These are phyloP conservation scores for Termitomyces sp. DNA, from an alignment of 768 basidiomycete genomes.

Conservation along the genomic window DNA sequence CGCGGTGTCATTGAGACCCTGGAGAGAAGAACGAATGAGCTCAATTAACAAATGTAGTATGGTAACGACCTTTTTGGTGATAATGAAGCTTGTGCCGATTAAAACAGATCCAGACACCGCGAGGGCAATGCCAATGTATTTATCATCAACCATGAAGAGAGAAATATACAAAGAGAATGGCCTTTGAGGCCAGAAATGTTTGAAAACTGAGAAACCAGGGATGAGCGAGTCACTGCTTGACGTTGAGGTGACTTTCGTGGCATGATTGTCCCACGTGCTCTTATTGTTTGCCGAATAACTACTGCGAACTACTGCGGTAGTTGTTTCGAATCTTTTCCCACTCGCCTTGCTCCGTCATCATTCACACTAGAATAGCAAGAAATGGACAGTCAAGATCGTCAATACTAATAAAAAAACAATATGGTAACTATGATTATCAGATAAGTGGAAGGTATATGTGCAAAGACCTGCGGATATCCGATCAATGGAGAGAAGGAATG, in stretches of 20 bases:
- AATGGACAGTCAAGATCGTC: not conserved
- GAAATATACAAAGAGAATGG: slow-evolving; percentile 5
- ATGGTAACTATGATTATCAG: not conserved
- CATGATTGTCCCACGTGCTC: slow-evolving; percentile 17
- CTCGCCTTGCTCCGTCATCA: not conserved
- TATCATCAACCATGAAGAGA: slow-evolving; percentile 74
- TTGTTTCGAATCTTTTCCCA: not conserved
- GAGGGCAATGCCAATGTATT: slow-evolving; percentile 89
- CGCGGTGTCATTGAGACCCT: slow-evolving; percentile 90
- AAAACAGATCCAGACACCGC: slow-evolving; percentile 80
- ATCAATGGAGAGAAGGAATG: slow-evolving; percentile 2
- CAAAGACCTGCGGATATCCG: slow-evolving; percentile 8
- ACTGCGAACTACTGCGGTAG: not conserved
- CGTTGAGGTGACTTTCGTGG: slow-evolving; percentile 11
- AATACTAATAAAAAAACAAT: not conserved
- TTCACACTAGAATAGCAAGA: not conserved
- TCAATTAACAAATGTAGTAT: not conserved
- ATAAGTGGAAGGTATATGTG: not conserved
- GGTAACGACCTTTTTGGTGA: slow-evolving; percentile 87
- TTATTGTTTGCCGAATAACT: slow-evolving; percentile 4
- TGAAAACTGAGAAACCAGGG: not conserved
- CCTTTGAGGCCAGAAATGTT: slow-evolving; percentile 12
- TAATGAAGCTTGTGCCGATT: slow-evolving; percentile 96
- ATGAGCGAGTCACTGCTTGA: not conserved
- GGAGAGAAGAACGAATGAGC: slow-evolving; percentile 4